Base-by-base conservation (phyloP, 148 eudicot species). In the Selenicereus undatus region DNA sequence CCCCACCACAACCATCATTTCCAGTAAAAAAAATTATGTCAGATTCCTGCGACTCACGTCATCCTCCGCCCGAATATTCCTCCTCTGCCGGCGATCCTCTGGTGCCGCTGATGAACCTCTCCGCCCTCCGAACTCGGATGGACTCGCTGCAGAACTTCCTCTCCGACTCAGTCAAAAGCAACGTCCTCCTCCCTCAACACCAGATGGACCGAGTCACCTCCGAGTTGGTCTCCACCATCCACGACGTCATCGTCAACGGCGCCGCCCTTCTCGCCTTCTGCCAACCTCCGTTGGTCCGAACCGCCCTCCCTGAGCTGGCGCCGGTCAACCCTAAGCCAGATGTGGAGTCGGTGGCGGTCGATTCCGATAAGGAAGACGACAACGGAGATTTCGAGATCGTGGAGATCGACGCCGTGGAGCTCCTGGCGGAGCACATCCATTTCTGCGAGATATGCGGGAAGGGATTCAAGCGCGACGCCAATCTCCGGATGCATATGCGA, bases 391-490 rank as follows among this genome's bases (percentile, higher is more conserved):
- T 68, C 32, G 92, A 90, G 75, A 87, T 91, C 16, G 82, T 93
- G 0, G 98, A 93, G 84, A 80, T 91, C 0, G 98, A 91, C 69
- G 86, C 91, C 17, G 91, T 90, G 52, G 95, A 93, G 83, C 79
- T 94, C 7, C 74, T 91, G 0, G 93, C 95, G 3, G 98, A 94
- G 78, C 93, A 90, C 78, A 81, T 88, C 52, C 98, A 94, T 82
- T 85, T 90, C 60, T 94, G 97, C 80, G 89, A 87, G 16, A 60
- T 94, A 11, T 94, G 98, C 45, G 95, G 92, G 8, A 91, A 91
- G 50, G 92, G 92, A 10, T 91, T 91, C 80, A 91, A 88, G 73
- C 90, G 94, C 0, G 94, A 91, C 69, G 94, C 94, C 1, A 91
- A 91, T 76, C 82, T 91, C 43, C 84, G 94, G 71, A 91, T 91